Base-by-base conservation (phyloP, 2,329 filamentous ascomycete genomes). In the Colletotrichum destructivum region DNA sequence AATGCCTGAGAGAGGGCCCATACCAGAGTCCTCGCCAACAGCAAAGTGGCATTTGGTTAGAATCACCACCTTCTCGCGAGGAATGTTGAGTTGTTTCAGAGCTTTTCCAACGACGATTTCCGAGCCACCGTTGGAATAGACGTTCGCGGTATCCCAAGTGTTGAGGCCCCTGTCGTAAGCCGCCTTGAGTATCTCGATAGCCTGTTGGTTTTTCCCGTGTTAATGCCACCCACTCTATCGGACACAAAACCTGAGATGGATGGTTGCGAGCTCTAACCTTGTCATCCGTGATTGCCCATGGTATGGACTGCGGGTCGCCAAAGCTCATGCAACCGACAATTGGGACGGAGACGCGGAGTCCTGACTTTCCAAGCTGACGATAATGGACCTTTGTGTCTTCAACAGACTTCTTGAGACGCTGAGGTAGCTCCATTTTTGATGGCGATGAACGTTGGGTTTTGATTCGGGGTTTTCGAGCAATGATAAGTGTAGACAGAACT, bases 151-250 rank as follows among this genome's bases (percentile, higher is more conserved):
- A 74, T 88, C 86, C 85, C 84, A 88, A 0, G 90, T 92, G 74
- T 91, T 92, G 70, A 92, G 83, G 12, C 90, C 90, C 12, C 81
- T 80, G 66, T 92, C 88, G 76, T 90, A 92, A 4, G 90, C 90
- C 13, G 88, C 86, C 79, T 92, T 90, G 68, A 92, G 86, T 9
- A 92, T 78, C 9, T 88, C 87, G 15, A 91, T 81, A 35, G 88
- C 84, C 77, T 83, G 38, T 23, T 11, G 12, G 1, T 31, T 18
- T 35, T 56, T 21, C 87, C 85, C 2, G 40, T 12, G 12, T 44
- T 15, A 44, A 16, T 44, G 15, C 12, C 15, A 92, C 82, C 68
- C 26, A 26, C 26, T 26, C 26, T 26, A 26, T 26, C 4, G 26
- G 26, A 26, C 26, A 26, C 26, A 26, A 26, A 26, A 26, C 4